Evolutionary conservation across 768 basidiomycete species (phyloP).

Genomic region (Dentipellis fragilis): DNA sequence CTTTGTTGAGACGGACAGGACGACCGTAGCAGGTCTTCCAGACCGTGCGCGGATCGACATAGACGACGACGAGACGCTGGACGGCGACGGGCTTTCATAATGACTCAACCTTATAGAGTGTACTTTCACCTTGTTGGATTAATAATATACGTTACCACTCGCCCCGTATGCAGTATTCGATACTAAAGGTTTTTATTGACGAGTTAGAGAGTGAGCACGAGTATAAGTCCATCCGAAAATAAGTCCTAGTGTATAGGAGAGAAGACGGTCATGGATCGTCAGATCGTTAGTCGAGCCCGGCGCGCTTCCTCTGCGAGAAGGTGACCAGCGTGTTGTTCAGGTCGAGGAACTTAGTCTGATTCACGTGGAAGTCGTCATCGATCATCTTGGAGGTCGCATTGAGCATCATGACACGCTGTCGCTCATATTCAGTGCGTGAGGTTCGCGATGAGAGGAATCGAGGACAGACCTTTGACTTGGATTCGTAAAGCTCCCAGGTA

Average conservation of each 20-base stretch:
- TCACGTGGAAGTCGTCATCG: neutral
- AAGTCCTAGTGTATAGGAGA: too few species aligned
- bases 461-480: neutral
- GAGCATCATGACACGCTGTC: neutral
- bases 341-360: neutral
- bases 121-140: neutral
- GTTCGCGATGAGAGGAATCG: neutral
- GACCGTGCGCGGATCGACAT: neutral
- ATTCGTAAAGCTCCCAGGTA: neutral
- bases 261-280: too few species aligned
- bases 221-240: too few species aligned
- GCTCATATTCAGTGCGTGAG: neutral
- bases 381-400: neutral
- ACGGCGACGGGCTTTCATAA: neutral
- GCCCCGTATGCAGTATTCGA: too few species aligned
- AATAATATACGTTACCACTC: too few species aligned
- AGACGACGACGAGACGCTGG: neutral
- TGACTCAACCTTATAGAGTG: neutral
- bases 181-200: too few species aligned
- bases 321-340: too few species aligned
- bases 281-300: too few species aligned
- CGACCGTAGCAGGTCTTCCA: neutral
- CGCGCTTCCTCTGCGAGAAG: too few species aligned
- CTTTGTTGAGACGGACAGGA: constrained; percentile 40
- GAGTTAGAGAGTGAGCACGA: too few species aligned